A percentile compares a stretch with the other conserved stretches of the same genome.
Conservation (phyloP, 257 asterid genomes). For the Agastache rugosa region DNA sequence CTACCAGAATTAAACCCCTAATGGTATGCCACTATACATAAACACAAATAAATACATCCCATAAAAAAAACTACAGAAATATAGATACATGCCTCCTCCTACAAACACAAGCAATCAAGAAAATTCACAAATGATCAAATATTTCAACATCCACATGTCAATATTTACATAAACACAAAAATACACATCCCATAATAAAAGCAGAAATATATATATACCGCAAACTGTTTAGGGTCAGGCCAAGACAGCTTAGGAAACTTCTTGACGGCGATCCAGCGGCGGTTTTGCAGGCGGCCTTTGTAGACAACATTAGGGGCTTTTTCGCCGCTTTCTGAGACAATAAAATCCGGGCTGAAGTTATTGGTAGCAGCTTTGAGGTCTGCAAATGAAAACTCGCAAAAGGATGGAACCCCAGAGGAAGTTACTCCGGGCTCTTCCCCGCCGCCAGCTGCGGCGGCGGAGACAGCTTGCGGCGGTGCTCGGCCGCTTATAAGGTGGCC, state of each 20-base stretch:
- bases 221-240: conserved; percentile 82
- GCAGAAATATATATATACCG: conserved; percentile 42
- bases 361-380: conserved; percentile 72
- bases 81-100: conserved; percentile 58
- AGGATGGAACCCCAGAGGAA: conserved; percentile 49
- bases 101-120: conserved; percentile 14
- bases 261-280: conserved; percentile 73
- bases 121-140: background rate
- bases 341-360: conserved; percentile 65
- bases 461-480: conserved; percentile 27
- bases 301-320: conserved; percentile 75
- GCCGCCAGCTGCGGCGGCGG: conserved; percentile 27
- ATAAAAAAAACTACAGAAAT: background rate
- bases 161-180: background rate
- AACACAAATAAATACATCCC: background rate
- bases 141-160: background rate
- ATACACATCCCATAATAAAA: background rate
- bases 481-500: conserved; percentile 24
- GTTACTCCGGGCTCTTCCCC: conserved; percentile 34
- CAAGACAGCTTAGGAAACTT: conserved; percentile 67
- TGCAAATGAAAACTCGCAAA: conserved; percentile 52
- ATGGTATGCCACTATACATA: conserved; percentile 1
- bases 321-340: conserved; percentile 74
- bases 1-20: background rate
- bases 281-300: conserved; percentile 67